These are phyloP conservation scores for Logfia minima DNA, from an alignment of 129 eudicot species.

Conservation along the genomic window DNA sequence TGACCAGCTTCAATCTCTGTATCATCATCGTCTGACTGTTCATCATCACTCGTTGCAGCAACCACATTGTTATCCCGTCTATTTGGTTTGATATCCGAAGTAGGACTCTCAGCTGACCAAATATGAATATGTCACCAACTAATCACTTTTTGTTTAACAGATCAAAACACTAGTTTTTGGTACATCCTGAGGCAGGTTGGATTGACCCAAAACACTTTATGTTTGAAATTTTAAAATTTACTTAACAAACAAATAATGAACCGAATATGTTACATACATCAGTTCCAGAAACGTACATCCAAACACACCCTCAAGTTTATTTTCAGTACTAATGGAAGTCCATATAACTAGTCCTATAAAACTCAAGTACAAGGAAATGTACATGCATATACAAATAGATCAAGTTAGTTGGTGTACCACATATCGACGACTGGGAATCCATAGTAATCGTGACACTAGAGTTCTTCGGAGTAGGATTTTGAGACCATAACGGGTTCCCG, in stretches of 20 bases:
- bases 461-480: slow-evolving; percentile 42
- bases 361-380: not conserved
- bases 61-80: slow-evolving; percentile 47
- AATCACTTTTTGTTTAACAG: not conserved
- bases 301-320: not conserved
- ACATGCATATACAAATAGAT: not conserved
- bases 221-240: not conserved
- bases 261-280: not conserved
- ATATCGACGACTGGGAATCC: slow-evolving; percentile 82
- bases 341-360: not conserved
- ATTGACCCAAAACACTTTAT: too few relatives aligned
- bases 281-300: not conserved
- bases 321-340: not conserved
- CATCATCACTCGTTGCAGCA: slow-evolving; percentile 57
- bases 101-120: slow-evolving; percentile 73
- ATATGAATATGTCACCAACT: slow-evolving; percentile 12
- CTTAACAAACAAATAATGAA: not conserved
- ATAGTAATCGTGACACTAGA: slow-evolving; percentile 50
- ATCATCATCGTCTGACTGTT: slow-evolving; percentile 74
- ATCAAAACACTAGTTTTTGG: not conserved
- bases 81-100: slow-evolving; percentile 57
- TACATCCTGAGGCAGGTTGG: not conserved
- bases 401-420: slow-evolving; percentile 50
- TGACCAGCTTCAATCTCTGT: slow-evolving; percentile 66
- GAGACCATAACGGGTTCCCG: slow-evolving; percentile 46